These are phyloP conservation scores for Plasmopara muralis DNA, from an alignment of 352 stramenopile genomes.

Conservation along the genomic window DNA sequence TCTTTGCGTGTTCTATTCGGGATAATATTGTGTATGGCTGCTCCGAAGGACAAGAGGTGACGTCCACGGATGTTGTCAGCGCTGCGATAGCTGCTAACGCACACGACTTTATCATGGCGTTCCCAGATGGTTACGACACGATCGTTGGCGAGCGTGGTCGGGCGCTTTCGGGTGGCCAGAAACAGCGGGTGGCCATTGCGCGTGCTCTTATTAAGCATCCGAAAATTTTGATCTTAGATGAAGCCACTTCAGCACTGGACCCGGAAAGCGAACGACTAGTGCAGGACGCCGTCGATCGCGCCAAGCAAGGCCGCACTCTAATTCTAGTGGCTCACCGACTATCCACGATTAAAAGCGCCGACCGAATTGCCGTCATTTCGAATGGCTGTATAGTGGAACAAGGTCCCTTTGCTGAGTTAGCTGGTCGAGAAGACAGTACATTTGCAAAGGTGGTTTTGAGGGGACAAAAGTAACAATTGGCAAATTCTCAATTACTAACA, in stretches of 20 bases:
- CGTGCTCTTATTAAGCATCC: conserved; percentile 67
- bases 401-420: conserved; percentile 62
- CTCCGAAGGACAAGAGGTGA: conserved; percentile 34
- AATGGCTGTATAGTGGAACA: conserved; percentile 83
- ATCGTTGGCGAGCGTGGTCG: conserved; percentile 67
- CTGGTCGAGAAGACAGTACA: conserved; percentile 49
- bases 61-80: conserved; percentile 46
- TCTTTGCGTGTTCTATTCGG: conserved; percentile 69
- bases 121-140: conserved; percentile 73
- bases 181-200: conserved; percentile 76
- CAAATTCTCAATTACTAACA: neutral
- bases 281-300: conserved; percentile 66
- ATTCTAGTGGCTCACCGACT: conserved; percentile 97
- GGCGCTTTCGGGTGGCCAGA: conserved; percentile 68
- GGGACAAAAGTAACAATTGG: conserved; percentile 37
- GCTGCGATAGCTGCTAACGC: conserved; percentile 68
- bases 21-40: conserved; percentile 77
- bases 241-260: conserved; percentile 72
- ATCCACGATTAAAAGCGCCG: conserved; percentile 88
- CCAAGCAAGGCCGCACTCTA: conserved; percentile 88
- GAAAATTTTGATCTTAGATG: conserved; percentile 72
- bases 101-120: conserved; percentile 71
- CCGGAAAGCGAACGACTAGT: conserved; percentile 71
- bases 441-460: conserved; percentile 75
- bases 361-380: conserved; percentile 89